A percentile compares a stretch with the other conserved stretches of the same genome.
phyloP scores from a whole-genome alignment of 345 rosid species.

The Eutrema japonicum region DNA sequence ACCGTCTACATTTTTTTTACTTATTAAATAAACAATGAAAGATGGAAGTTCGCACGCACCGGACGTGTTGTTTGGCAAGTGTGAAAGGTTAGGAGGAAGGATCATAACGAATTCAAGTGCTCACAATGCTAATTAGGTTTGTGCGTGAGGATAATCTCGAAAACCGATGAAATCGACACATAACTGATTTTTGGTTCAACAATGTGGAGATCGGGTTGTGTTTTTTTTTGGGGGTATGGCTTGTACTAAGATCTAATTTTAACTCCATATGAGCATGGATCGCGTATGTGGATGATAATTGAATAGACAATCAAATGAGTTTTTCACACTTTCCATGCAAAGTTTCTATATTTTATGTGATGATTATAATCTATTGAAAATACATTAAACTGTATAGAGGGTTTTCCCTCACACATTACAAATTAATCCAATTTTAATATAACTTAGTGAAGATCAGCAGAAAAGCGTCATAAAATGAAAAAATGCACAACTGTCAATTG shows the following conservation, averaged over 20 bases:
- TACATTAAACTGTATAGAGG: background rate
- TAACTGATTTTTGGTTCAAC: conserved; percentile 57
- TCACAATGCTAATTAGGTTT: conserved; percentile 43
- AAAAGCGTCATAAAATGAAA: background rate
- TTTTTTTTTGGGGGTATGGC: conserved; percentile 36
- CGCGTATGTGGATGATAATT: background rate
- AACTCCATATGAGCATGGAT: background rate
- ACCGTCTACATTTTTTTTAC: background rate
- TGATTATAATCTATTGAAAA: background rate
- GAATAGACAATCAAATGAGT: background rate
- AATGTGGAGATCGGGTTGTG: conserved; percentile 48
- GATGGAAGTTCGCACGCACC: conserved; percentile 44
- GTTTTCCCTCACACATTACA: background rate
- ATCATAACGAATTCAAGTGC: conserved; percentile 19
- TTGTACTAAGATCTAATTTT: background rate
- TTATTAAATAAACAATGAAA: background rate
- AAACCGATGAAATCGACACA: conserved; percentile 57
- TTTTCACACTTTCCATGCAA: background rate
- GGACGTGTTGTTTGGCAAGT: conserved; percentile 29
- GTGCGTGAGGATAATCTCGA: conserved; percentile 31
- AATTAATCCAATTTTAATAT: background rate
- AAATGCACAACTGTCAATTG: background rate
- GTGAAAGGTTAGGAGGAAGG: conserved; percentile 22
- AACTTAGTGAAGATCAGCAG: background rate
- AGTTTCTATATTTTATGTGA: background rate